Conservation (phyloP, 306 rosid genomes). For the Trichosanthes cucumerina region DNA sequence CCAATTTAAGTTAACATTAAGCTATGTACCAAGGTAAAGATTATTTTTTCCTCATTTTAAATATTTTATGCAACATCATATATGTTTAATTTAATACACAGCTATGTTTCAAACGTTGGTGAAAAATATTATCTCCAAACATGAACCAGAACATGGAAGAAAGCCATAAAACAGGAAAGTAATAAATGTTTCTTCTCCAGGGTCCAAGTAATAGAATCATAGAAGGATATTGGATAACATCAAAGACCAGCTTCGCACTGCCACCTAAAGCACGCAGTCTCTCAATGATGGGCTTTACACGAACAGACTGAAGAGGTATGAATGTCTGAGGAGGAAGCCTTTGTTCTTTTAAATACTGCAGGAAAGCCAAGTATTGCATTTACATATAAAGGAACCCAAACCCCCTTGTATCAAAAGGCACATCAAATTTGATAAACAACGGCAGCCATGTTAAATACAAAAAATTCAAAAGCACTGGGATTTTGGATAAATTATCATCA, state of each 20-base stretch:
- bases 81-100: neutral
- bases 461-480: neutral
- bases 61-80: neutral
- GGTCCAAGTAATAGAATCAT: neutral
- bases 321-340: slow-evolving; percentile 99
- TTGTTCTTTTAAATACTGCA: slow-evolving; percentile 98
- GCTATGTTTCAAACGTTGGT: neutral
- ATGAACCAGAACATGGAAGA: neutral
- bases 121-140: neutral
- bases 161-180: neutral
- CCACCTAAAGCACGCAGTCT: slow-evolving; percentile 84
- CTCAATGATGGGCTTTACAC: slow-evolving; percentile 89
- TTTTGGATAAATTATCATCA: neutral
- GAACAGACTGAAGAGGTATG: slow-evolving; percentile 93
- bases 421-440: neutral
- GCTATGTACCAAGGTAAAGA: neutral
- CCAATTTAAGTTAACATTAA: neutral
- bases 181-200: neutral
- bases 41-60: neutral
- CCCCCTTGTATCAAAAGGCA: neutral
- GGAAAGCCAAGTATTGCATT: slow-evolving; percentile 20
- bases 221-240: slow-evolving; percentile 94
- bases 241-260: slow-evolving; percentile 75
- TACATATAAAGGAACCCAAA: slow-evolving; percentile 3
- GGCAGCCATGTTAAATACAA: neutral